These are phyloP conservation scores for Verticillium albo-atrum DNA, from an alignment of 2,329 filamentous ascomycete species.

Conservation along the genomic window DNA sequence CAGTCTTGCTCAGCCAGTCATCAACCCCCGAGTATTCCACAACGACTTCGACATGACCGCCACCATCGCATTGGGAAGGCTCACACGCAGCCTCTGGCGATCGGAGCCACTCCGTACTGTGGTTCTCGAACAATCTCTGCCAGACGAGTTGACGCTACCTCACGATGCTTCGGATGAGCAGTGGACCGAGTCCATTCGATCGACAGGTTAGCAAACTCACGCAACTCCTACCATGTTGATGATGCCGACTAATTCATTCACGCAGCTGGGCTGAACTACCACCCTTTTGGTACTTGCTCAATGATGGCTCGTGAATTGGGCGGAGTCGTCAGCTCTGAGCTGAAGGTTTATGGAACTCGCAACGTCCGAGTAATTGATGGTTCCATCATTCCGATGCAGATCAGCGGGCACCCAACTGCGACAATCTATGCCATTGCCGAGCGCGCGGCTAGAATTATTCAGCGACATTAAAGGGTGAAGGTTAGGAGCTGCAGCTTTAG, in stretches of 20 bases:
- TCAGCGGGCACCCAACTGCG: conserved; percentile 45
- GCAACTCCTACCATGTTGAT: not conserved
- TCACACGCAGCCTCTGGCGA: conserved; percentile 22
- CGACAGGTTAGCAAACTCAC: conserved; percentile 5
- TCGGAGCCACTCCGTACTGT: conserved; percentile 17
- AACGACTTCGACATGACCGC: conserved; percentile 28
- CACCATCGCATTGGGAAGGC: conserved; percentile 21
- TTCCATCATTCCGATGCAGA: conserved; percentile 43
- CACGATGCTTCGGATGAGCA: conserved; percentile 22
- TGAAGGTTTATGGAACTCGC: conserved; percentile 46
- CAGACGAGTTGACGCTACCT: conserved; percentile 17
- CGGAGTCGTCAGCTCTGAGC: conserved; percentile 40
- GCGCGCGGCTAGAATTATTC: conserved; percentile 21
- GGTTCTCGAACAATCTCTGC: conserved; percentile 15
- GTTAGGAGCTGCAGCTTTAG: no score
- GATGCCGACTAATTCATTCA: not conserved
- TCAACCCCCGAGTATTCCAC: conserved; percentile 30
- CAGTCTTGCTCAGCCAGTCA: conserved; percentile 25
- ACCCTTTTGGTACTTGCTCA: conserved; percentile 35
- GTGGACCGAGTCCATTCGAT: conserved; percentile 18
- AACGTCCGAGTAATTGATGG: conserved; percentile 46
- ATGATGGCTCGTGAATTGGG: conserved; percentile 46
- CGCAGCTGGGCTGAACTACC: conserved; percentile 25
- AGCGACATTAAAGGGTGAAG: not conserved
- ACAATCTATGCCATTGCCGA: conserved; percentile 50